These are phyloP conservation scores for Neurospora sublineolata DNA, from an alignment of 495 filamentous ascomycete species.

Conservation along the genomic window DNA sequence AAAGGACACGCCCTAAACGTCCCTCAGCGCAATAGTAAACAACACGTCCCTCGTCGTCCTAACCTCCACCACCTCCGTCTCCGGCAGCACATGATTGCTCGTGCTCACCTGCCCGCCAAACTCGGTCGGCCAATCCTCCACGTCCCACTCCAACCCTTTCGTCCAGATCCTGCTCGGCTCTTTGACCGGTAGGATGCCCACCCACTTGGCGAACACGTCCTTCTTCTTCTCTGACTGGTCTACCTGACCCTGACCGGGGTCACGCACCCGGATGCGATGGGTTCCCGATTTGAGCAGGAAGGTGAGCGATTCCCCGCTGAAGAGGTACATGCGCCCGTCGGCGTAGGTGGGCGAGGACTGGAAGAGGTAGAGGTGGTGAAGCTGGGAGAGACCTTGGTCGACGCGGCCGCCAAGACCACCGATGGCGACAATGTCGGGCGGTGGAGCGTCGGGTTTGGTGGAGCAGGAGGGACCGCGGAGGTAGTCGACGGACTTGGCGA, in stretches of 20 bases:
- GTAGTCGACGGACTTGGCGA: constrained; percentile 45
- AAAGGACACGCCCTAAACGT: constrained; percentile 1
- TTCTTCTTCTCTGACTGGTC: constrained; percentile 13
- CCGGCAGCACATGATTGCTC: constrained; percentile 68
- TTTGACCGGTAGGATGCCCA: constrained; percentile 76
- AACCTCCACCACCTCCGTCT: constrained; percentile 41
- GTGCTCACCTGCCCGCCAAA: constrained; percentile 84
- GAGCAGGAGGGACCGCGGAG: constrained; percentile 15
- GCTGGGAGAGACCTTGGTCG: constrained; percentile 79
- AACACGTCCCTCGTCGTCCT: constrained; percentile 58
- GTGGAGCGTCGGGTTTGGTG: constrained; percentile 5
- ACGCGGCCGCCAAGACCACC: constrained; percentile 81
- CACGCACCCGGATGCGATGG: constrained; percentile 56
- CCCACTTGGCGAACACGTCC: constrained; percentile 46
- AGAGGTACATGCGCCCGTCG: constrained; percentile 49
- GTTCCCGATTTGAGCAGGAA: constrained; percentile 60
- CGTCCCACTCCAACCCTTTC: constrained; percentile 79
- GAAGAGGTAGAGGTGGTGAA: constrained; percentile 65
- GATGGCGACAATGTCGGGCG: constrained; percentile 50
- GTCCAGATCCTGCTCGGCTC: constrained; percentile 64
- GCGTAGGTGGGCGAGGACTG: constrained; percentile 33
- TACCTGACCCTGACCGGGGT: constrained; percentile 13
- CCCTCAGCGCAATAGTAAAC: constrained; percentile 69
- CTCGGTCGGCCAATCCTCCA: constrained; percentile 63
- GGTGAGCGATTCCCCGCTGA: constrained; percentile 67